Evolutionary conservation across 148 eudicot species (phyloP).

Genomic region (Rhododendron kiyosumense): DNA sequence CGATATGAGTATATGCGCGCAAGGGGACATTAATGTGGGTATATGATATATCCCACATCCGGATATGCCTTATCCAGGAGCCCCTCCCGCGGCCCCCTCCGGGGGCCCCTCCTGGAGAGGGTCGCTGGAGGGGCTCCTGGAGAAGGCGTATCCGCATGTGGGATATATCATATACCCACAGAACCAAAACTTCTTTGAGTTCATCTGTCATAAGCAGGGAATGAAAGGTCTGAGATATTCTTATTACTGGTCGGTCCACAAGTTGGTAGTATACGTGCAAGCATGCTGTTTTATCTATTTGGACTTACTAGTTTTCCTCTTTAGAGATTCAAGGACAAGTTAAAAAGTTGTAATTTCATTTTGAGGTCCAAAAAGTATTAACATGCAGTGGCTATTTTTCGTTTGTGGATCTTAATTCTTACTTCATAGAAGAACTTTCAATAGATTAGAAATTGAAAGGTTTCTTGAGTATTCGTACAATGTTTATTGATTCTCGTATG

Average conservation of each 20-base stretch:
- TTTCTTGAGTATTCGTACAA: background rate
- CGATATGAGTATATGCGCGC: too few relatives aligned
- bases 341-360: background rate
- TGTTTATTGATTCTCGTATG: background rate
- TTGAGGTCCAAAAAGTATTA: background rate
- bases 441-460: background rate
- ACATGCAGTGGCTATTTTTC: background rate
- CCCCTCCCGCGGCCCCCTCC: too few relatives aligned
- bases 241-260: background rate
- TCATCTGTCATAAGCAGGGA: background rate
- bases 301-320: background rate
- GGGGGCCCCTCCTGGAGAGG: too few relatives aligned
- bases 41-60: too few relatives aligned
- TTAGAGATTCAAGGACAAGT: background rate
- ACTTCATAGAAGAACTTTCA: background rate
- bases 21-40: too few relatives aligned
- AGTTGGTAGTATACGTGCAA: background rate
- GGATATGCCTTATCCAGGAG: too few relatives aligned
- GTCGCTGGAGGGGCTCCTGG: too few relatives aligned
- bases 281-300: background rate
- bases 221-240: background rate
- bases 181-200: background rate
- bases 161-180: too few relatives aligned
- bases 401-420: background rate
- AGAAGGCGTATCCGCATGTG: too few relatives aligned